A percentile compares a stretch with the other conserved stretches of the same genome.
phyloP scores from a whole-genome alignment of 345 rosid species.

The Eucalyptus cloeziana region DNA sequence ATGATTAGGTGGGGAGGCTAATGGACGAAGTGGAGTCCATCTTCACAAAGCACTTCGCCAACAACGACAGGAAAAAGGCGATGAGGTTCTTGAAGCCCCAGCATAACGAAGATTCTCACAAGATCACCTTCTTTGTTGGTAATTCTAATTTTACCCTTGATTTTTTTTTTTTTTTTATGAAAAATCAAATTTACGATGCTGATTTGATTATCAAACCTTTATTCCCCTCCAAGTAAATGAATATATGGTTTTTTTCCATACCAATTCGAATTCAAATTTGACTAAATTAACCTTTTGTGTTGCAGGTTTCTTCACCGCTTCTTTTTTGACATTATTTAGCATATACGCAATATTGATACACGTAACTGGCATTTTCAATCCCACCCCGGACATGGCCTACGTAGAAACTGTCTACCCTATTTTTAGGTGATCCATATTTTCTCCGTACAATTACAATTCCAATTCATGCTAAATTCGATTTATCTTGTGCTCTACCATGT shows the following conservation, averaged over 20 bases:
- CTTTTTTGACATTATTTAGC: conserved; percentile 69
- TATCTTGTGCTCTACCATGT: neutral
- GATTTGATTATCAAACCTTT: neutral
- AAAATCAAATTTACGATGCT: neutral
- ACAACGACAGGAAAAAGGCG: conserved; percentile 87
- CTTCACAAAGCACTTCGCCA: conserved; percentile 92
- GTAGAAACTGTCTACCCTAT: conserved; percentile 88
- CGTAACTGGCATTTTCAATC: conserved; percentile 60
- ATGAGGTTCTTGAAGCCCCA: conserved; percentile 90
- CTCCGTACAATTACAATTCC: neutral
- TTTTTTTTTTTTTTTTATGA: too few species aligned
- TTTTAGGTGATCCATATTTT: conserved; percentile 36
- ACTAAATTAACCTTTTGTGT: neutral
- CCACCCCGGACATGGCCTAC: conserved; percentile 33
- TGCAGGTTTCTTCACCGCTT: conserved; percentile 89
- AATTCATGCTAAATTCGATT: neutral
- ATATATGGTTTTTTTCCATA: neutral
- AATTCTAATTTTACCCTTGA: neutral
- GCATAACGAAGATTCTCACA: conserved; percentile 76
- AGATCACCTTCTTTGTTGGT: conserved; percentile 97
- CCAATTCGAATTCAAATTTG: neutral
- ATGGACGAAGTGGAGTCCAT: conserved; percentile 98
- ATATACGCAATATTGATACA: conserved; percentile 82
- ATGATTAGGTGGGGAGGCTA: conserved; percentile 51
- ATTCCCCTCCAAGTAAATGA: neutral